A percentile compares a stretch with the other conserved stretches of the same genome.
Conservation (phyloP, 2,329 filamentous ascomycete genomes). For the Pseudogymnoascus sp. region DNA sequence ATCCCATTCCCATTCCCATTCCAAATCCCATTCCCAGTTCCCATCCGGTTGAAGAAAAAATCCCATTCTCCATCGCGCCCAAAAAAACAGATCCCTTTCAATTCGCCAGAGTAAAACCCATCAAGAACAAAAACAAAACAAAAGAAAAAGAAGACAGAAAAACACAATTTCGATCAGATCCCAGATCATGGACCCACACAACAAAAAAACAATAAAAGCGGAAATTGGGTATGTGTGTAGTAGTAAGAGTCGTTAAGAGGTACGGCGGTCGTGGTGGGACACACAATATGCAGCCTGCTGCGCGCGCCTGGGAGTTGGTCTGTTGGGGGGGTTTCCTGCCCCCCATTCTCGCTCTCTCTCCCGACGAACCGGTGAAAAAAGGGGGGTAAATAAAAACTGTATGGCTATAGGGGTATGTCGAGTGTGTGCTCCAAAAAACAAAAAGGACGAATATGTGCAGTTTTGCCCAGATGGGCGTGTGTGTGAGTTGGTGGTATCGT, state of each 20-base stretch:
- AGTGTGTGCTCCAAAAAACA: background rate
- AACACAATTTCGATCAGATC: background rate
- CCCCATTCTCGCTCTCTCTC: background rate
- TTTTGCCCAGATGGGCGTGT: background rate
- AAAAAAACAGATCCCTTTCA: background rate
- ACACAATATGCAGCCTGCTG: background rate
- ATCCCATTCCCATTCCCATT: background rate
- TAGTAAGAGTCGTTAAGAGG: background rate
- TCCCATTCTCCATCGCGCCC: background rate
- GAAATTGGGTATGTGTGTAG: background rate
- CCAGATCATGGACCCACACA: background rate
- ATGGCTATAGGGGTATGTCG: slow-evolving; percentile 1
- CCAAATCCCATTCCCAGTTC: background rate
- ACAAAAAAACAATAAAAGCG: background rate
- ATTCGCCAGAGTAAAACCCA: background rate
- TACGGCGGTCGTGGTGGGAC: background rate
- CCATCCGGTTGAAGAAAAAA: background rate
- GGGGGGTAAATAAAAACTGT: background rate
- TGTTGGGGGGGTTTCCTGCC: background rate
- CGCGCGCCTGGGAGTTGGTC: background rate
- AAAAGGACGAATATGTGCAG: background rate
- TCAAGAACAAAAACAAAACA: background rate
- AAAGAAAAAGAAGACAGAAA: background rate
- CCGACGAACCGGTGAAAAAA: background rate
- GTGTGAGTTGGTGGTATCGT: background rate